phyloP scores from a whole-genome alignment of 139 green algal species.

The Parachlorella kessleri region DNA sequence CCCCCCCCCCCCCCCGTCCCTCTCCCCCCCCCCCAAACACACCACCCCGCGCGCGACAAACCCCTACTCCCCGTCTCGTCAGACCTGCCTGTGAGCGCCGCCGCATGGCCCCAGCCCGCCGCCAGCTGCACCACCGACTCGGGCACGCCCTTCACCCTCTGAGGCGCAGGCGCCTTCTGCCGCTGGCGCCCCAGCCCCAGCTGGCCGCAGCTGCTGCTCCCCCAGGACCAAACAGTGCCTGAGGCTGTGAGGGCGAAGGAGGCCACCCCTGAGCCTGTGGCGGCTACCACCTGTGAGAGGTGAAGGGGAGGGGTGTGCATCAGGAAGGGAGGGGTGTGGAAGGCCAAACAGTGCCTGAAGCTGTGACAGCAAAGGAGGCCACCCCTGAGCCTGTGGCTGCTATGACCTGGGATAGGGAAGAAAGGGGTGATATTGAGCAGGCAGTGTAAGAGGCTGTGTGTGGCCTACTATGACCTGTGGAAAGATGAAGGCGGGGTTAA shows the following conservation, averaged over 20 bases:
- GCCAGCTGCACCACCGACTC: constrained; percentile 14
- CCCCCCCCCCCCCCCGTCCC: not conserved
- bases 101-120: constrained; percentile 47
- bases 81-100: constrained; percentile 15
- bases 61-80: no score
- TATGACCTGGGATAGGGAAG: no score
- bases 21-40: not conserved
- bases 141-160: constrained; percentile 21
- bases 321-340: no score
- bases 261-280: constrained; percentile 39
- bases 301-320: no score
- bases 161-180: not conserved
- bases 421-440: no score
- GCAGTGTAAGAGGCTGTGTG: constrained; percentile 31
- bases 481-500: no score
- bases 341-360: constrained; percentile 40
- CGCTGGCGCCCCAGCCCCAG: constrained; percentile 43
- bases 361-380: constrained; percentile 35
- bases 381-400: constrained; percentile 39
- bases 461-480: no score
- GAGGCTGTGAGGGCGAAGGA: constrained; percentile 35
- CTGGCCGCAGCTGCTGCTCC: constrained; percentile 48
- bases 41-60: no score
- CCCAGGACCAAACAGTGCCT: constrained; percentile 51
- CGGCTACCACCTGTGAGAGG: constrained; percentile 22